Base-by-base conservation (phyloP, 2,329 filamentous ascomycete species). In the Xylaria arbuscula region DNA sequence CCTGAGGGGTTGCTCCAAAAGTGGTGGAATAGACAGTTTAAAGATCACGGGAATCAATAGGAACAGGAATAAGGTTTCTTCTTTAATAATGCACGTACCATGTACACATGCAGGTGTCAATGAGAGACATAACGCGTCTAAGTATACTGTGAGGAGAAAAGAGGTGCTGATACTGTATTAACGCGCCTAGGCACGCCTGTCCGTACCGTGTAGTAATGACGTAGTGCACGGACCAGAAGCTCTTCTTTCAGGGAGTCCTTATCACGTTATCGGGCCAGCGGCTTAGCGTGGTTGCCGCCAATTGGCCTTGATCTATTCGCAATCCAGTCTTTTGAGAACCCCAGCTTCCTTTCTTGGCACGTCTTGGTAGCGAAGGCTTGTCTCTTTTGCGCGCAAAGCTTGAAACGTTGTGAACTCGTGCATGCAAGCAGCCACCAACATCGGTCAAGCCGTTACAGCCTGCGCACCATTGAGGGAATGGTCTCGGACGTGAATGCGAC, bases 331-430 rank as follows among this genome's bases (percentile, higher is more conserved):
- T 63, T 58, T 19, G 56, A 54, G 60, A 62, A 67, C 70, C 70
- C 65, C 65, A 60, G 54, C 50, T 34, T 61, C 61, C 28, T 42
- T 42, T 60, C 68, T 67, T 71, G 67, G 67, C 67, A 63, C 54
- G 62, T 55, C 28, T 42, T 51, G 60, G 38, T 24, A 63, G 63
- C 48, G 60, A 50, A 66, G 56, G 36, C 17, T 48, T 64, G 63
- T 38, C 60, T 61, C 65, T 67, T 70, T 72, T 72, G 71, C 71
- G 71, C 71, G 64, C 71, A 72, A 67, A 42, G 60, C 28, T 68
- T 42, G 45, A 57, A 64, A 57, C 38, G 22, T 47, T 38, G 54
- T 40, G 47, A 36, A 57, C 22, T 51, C 42, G 38, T 54, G 58
- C 34, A 62, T 65, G 54, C 64, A 57, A 58, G 53, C 48, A 51